These are phyloP conservation scores for Glycine tomentella DNA, from an alignment of 306 rosid species.

Conservation along the genomic window DNA sequence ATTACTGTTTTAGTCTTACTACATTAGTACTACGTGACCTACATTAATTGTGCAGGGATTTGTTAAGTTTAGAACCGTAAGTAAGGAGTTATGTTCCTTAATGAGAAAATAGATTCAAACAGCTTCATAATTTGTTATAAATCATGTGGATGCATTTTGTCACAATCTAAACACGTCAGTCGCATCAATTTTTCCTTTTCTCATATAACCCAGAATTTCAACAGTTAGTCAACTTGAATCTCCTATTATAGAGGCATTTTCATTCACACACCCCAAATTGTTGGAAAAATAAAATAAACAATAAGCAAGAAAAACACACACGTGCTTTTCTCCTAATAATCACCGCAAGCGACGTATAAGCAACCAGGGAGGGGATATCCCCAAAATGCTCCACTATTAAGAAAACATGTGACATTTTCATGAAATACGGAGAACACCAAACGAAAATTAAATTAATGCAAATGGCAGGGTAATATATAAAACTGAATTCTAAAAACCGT, in stretches of 20 bases:
- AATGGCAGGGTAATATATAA: neutral
- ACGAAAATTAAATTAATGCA: conserved; percentile 8
- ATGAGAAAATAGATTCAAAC: neutral
- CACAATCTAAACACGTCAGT: neutral
- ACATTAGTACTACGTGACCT: neutral
- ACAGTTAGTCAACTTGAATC: conserved; percentile 14
- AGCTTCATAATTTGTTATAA: neutral
- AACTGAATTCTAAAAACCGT: neutral
- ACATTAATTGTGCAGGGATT: neutral
- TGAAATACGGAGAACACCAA: neutral
- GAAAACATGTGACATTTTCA: conserved; percentile 34
- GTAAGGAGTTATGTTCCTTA: neutral
- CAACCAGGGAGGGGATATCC: conserved; percentile 19
- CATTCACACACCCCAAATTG: conserved; percentile 7
- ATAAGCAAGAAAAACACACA: conserved; percentile 47
- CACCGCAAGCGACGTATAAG: conserved; percentile 42
- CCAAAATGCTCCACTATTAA: conserved; percentile 30
- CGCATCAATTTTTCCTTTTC: neutral
- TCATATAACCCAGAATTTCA: conserved; percentile 2
- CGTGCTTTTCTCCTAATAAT: conserved; percentile 49
- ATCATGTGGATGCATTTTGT: neutral
- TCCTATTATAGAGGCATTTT: neutral
- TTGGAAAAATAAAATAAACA: conserved; percentile 21
- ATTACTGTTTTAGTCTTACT: too few species aligned
- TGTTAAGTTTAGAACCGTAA: neutral